Evolutionary conservation across 2,329 filamentous ascomycete species (phyloP), one percentile per base, ranked within the genome.

Genomic region (Colletotrichum navitas): DNA sequence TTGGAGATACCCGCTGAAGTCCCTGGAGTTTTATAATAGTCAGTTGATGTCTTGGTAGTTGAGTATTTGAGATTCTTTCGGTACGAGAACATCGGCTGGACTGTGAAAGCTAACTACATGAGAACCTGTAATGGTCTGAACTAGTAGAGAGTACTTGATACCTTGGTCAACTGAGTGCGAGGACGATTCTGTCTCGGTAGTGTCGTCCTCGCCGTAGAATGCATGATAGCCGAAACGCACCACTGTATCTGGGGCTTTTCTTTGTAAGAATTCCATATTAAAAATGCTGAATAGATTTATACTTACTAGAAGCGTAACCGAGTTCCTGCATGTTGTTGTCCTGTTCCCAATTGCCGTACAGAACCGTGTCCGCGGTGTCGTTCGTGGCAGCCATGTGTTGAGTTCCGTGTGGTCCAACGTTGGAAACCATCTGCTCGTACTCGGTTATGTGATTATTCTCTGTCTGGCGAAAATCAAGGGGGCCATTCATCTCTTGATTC

Each of bases 341-440:
- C 39, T 72, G 69, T 41, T 72, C 66, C 69, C 69, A 72, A 29
- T 63, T 59, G 12, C 69, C 69, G 66, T 72, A 72, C 26, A 72
- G 55, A 32, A 72, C 59, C 39, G 69, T 72, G 29, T 69, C 49
- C 51, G 63, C 51, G n/a, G 43, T 67, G 32, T 67, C 62, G 6
- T 68, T 55, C 2, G 26, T 47, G 10, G 39, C 24, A 18, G 39
- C 58, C 16, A 43, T 34, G 5, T 59, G 47, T 14, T 34, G 26
- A 5, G 41, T 24, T 6, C 52, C 59, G 4, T 60, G 39, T 34
- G 69, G 69, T 18, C 69, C 66, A 21, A 72, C 69, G 14, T 69
- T 72, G n/a, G 69, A 72, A 16, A 24, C 29, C 34, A 36, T 66
- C 26, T 68, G 54, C 16, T 63, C 68, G 7, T 39, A 63, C 8